A percentile compares a stretch with the other conserved stretches of the same genome.
Conservation (phyloP, 257 asterid genomes). For the Solanum arcanum region DNA sequence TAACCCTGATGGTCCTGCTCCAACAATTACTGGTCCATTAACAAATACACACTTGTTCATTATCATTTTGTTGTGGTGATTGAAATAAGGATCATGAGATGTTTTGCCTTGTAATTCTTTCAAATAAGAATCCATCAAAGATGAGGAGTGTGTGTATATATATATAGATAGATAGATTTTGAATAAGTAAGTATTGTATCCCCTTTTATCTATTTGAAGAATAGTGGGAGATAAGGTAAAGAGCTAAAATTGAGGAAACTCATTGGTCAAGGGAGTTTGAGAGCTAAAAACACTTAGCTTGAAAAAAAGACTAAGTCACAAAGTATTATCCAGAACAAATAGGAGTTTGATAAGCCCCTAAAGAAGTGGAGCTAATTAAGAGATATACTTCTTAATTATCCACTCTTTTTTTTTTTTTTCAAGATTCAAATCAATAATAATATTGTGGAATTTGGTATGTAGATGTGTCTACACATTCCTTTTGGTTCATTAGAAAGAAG, state of each 20-base stretch:
- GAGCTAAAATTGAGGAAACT: conserved; percentile 11
- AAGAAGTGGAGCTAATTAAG: conserved; percentile 15
- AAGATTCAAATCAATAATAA: neutral
- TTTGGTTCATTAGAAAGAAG: neutral
- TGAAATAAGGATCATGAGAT: conserved; percentile 37
- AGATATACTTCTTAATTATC: conserved; percentile 38
- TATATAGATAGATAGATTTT: too few species aligned
- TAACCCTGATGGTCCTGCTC: conserved; percentile 82
- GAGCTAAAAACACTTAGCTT: neutral
- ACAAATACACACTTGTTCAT: conserved; percentile 13
- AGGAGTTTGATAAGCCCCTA: conserved; percentile 4
- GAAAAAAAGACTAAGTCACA: conserved; percentile 2
- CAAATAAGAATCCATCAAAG: conserved; percentile 17
- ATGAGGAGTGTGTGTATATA: too few species aligned
- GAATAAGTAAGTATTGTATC: too few species aligned
- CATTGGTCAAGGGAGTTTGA: conserved; percentile 4
- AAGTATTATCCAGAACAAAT: neutral
- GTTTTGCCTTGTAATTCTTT: conserved; percentile 51
- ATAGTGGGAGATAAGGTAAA: neutral
- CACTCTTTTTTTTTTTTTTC: conserved; percentile 1
- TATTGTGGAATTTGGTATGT: neutral
- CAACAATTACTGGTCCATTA: conserved; percentile 63
- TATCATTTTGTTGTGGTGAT: neutral
- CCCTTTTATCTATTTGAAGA: neutral
- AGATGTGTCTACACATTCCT: conserved; percentile 1